Conservation (phyloP, 2,329 filamentous ascomycete species). For the Fusarium nisikadoi region DNA sequence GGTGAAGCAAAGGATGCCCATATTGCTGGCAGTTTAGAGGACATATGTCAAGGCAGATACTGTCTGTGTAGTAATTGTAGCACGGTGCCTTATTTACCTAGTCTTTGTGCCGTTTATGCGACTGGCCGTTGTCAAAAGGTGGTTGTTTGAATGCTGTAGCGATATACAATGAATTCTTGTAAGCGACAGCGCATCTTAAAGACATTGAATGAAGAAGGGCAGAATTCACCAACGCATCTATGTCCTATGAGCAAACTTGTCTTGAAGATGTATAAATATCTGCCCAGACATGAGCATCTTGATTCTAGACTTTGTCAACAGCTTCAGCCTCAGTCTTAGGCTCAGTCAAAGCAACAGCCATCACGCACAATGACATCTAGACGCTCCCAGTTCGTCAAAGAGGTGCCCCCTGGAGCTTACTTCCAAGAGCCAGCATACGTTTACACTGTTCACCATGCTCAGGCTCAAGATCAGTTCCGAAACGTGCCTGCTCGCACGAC, state of each 20-base stretch:
- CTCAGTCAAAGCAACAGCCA: not conserved
- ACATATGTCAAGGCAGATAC: not conserved
- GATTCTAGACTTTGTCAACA: not conserved
- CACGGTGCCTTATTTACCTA: not conserved
- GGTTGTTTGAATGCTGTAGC: not conserved
- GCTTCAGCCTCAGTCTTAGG: not conserved
- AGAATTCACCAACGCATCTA: not conserved
- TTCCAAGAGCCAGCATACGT: constrained; percentile 6
- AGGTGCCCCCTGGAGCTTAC: not conserved
- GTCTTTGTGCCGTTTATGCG: constrained; percentile 16
- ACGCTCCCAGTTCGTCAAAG: constrained; percentile 4
- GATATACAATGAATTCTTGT: not conserved
- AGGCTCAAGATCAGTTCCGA: not conserved
- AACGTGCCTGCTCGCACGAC: not conserved
- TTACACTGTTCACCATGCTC: constrained; percentile 3
- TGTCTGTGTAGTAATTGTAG: not conserved
- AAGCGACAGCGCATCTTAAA: not conserved
- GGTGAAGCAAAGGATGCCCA: not conserved
- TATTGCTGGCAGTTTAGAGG: not conserved
- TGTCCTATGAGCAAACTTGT: not conserved
- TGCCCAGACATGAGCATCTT: not conserved
- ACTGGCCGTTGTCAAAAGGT: not conserved
- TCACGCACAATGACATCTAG: constrained; percentile 17
- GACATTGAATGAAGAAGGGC: not conserved
- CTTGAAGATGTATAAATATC: constrained; percentile 16